A percentile compares a stretch with the other conserved stretches of the same genome.
phyloP scores from a whole-genome alignment of 371 early-diverging fungal genomes.

The Mortierella sp. region DNA sequence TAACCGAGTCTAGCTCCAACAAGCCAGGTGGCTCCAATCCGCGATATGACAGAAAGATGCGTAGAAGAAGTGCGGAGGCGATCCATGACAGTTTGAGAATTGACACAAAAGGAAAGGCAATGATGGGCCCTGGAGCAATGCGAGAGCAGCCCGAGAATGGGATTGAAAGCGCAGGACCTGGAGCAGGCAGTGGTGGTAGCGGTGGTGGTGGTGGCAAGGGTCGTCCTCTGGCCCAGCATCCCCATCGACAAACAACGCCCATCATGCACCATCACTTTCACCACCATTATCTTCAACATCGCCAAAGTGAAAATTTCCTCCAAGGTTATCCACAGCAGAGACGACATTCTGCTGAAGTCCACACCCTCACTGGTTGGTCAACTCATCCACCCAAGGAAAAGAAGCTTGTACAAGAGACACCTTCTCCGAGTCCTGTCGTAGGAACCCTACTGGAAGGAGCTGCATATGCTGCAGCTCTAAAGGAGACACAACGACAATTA shows the following conservation, averaged over 20 bases:
- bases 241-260: conserved; percentile 35
- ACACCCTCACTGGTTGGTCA: conserved; percentile 23
- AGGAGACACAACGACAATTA: conserved; percentile 26
- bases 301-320: conserved; percentile 13
- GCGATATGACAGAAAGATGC: conserved; percentile 3
- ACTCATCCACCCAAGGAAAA: neutral
- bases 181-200: too few relatives aligned
- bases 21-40: neutral
- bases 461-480: conserved; percentile 28
- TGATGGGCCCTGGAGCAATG: neutral
- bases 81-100: neutral
- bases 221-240: conserved; percentile 22
- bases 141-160: neutral
- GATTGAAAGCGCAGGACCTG: neutral
- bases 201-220: conserved; percentile 6
- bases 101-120: neutral
- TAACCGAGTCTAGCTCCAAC: neutral
- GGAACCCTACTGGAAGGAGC: conserved; percentile 16
- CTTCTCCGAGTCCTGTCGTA: neutral
- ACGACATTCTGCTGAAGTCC: conserved; percentile 47
- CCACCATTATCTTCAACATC: conserved; percentile 34
- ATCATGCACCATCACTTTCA: conserved; percentile 38
- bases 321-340: conserved; percentile 20
- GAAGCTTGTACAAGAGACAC: neutral
- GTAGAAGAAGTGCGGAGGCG: conserved; percentile 18